These are phyloP conservation scores for Albifimbria verrucaria DNA, from an alignment of 2,329 filamentous ascomycete genomes.

Conservation along the genomic window DNA sequence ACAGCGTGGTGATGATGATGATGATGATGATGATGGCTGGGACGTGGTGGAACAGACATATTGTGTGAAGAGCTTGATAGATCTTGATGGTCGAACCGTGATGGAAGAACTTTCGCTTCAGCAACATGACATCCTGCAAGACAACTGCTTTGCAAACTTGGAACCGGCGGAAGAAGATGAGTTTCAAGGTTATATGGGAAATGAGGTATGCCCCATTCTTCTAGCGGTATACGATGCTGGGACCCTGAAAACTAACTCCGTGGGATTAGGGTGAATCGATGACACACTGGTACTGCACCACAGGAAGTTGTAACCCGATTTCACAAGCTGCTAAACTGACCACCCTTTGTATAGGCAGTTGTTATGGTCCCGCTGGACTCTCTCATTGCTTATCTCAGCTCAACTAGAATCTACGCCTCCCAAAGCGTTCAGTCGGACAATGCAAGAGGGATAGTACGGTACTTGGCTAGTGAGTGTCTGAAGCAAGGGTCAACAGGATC, in stretches of 20 bases:
- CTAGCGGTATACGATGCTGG: not conserved
- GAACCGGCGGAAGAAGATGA: slow-evolving; percentile 15
- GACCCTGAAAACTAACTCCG: not conserved
- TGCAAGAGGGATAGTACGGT: slow-evolving; percentile 6
- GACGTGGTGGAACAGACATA: slow-evolving; percentile 8
- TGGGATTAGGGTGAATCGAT: slow-evolving; percentile 13
- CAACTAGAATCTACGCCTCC: not conserved
- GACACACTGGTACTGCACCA: slow-evolving; percentile 20
- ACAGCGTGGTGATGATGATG: slow-evolving; percentile 12
- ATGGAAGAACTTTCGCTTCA: slow-evolving; percentile 11
- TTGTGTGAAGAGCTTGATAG: slow-evolving; percentile 20
- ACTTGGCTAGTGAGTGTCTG: slow-evolving; percentile 8
- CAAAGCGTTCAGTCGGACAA: not conserved
- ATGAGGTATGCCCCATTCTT: slow-evolving; percentile 15
- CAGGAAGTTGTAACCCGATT: slow-evolving; percentile 11
- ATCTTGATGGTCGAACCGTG: slow-evolving; percentile 20
- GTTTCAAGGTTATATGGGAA: slow-evolving; percentile 24
- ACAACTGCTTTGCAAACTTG: slow-evolving; percentile 14
- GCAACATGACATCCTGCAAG: slow-evolving; percentile 17
- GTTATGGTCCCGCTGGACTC: slow-evolving; percentile 15
- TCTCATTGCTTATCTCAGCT: slow-evolving; percentile 8
- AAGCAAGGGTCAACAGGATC: slow-evolving; percentile 1
- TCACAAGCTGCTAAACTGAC: too few species aligned
- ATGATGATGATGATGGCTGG: slow-evolving; percentile 11
- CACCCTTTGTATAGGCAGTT: slow-evolving; percentile 9